Conservation (phyloP, 2,329 filamentous ascomycete genomes). For the Rhynchosporium graminicola region DNA sequence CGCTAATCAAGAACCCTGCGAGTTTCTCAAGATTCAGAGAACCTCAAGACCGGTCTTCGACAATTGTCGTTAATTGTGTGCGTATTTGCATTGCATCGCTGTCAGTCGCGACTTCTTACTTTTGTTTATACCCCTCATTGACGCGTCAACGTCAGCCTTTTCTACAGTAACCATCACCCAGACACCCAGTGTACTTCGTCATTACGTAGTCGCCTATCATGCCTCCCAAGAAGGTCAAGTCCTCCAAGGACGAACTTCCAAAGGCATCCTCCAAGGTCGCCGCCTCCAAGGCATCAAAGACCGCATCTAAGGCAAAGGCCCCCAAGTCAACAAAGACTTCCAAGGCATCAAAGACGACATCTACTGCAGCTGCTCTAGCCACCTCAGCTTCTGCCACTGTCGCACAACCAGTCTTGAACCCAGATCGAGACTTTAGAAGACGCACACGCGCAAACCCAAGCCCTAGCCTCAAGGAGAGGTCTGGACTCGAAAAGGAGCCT, state of each 20-base stretch:
- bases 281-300: background rate
- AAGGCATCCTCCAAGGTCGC: background rate
- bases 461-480: background rate
- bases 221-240: slow-evolving; percentile 12
- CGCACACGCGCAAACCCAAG: slow-evolving; percentile 9
- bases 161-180: background rate
- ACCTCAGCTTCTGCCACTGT: background rate
- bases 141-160: background rate
- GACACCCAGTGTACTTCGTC: background rate
- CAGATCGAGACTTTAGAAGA: background rate
- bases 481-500: slow-evolving; percentile 3
- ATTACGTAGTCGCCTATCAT: slow-evolving; percentile 5
- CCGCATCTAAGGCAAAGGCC: background rate
- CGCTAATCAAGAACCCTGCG: slow-evolving; percentile 6
- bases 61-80: background rate
- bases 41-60: background rate
- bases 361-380: background rate
- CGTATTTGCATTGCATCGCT: background rate
- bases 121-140: background rate
- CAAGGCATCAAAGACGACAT: background rate
- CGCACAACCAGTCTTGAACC: background rate
- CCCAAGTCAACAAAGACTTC: background rate
- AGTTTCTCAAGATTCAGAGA: background rate
- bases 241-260: slow-evolving; percentile 1
- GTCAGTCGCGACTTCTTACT: background rate